A percentile compares a stretch with the other conserved stretches of the same genome.
phyloP scores from a whole-genome alignment of 352 stramenopile genomes.

The Saprolegnia diclina region DNA sequence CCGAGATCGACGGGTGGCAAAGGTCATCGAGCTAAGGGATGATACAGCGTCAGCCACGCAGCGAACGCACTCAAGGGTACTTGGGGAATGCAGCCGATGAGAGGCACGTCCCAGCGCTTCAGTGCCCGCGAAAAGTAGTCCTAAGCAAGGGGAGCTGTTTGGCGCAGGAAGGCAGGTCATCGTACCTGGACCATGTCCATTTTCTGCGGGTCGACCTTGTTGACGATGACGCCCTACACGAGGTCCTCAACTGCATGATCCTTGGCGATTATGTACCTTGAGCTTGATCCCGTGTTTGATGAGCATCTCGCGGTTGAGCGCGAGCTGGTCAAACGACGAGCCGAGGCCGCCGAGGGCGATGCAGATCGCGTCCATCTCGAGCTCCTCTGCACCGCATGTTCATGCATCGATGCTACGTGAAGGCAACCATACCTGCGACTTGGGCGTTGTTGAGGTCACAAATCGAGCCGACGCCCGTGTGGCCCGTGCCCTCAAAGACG shows the following conservation, averaged over 20 bases:
- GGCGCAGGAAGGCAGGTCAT: neutral
- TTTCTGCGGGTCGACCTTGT: slow-evolving; percentile 86
- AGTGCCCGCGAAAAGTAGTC: slow-evolving; percentile 87
- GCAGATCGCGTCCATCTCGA: slow-evolving; percentile 77
- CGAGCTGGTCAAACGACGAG: slow-evolving; percentile 80
- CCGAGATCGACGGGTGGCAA: slow-evolving; percentile 76
- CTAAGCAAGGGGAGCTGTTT: slow-evolving; percentile 29
- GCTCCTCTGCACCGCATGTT: slow-evolving; percentile 39
- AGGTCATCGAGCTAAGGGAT: slow-evolving; percentile 67
- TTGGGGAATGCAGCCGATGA: slow-evolving; percentile 85
- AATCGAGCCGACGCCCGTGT: slow-evolving; percentile 88
- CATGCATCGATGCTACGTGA: neutral
- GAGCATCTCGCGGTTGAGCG: slow-evolving; percentile 79
- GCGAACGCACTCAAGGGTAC: slow-evolving; percentile 63
- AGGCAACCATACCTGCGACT: slow-evolving; percentile 55
- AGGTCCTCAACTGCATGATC: neutral
- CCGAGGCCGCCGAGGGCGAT: slow-evolving; percentile 71
- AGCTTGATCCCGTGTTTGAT: slow-evolving; percentile 59
- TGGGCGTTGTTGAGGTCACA: slow-evolving; percentile 88
- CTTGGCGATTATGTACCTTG: slow-evolving; percentile 11
- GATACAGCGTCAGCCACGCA: slow-evolving; percentile 66
- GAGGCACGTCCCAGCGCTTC: slow-evolving; percentile 83
- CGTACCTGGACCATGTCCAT: slow-evolving; percentile 86
- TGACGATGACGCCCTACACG: slow-evolving; percentile 66
- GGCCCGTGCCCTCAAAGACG: slow-evolving; percentile 92